phyloP scores from a whole-genome alignment of 345 rosid genomes.

The Cochlearia excelsa region DNA sequence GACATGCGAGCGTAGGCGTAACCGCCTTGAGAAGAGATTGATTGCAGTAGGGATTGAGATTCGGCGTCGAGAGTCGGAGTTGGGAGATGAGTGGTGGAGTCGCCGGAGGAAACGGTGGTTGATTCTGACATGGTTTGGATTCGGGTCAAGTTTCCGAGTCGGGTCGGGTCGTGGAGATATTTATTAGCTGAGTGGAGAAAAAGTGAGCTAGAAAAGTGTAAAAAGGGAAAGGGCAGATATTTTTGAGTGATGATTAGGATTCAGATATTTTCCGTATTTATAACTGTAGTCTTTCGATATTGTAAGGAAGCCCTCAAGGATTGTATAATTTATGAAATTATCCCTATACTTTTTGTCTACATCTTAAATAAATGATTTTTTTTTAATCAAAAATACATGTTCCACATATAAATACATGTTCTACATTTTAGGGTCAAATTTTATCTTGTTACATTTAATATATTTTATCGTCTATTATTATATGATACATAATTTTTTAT shows the following conservation, averaged over 20 bases:
- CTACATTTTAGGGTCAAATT: no score
- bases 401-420: not conserved
- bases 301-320: not conserved
- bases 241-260: no score
- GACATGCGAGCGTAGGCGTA: slow-evolving; percentile 79
- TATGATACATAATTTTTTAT: no score
- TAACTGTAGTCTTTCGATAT: not conserved
- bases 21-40: slow-evolving; percentile 76
- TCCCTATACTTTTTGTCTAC: not conserved
- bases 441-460: no score
- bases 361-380: not conserved
- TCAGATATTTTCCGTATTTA: no score
- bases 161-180: slow-evolving; percentile 11
- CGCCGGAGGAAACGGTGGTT: slow-evolving; percentile 23
- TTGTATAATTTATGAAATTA: slow-evolving; percentile 1
- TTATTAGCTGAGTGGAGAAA: slow-evolving; percentile 23
- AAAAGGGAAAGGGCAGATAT: slow-evolving; percentile 2
- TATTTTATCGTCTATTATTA: not conserved
- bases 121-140: slow-evolving; percentile 28
- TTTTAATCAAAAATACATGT: not conserved
- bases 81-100: slow-evolving; percentile 35
- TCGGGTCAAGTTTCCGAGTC: slow-evolving; percentile 16
- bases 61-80: slow-evolving; percentile 76
- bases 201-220: slow-evolving; percentile 31
- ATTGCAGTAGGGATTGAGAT: slow-evolving; percentile 51